These are phyloP conservation scores for Aegle marmelos DNA, from an alignment of 345 rosid genomes.

Conservation along the genomic window DNA sequence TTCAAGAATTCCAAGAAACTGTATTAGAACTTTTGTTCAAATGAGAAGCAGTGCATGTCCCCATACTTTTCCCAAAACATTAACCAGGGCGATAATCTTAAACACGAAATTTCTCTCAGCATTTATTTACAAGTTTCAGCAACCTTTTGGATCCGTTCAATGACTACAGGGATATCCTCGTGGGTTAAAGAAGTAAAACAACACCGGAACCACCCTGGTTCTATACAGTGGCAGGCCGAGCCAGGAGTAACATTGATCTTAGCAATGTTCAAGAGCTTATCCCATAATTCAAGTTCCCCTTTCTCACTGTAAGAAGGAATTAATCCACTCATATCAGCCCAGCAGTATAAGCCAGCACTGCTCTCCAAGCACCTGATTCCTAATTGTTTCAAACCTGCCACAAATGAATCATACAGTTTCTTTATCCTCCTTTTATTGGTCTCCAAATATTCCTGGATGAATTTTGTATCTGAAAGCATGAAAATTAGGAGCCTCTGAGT, in stretches of 20 bases:
- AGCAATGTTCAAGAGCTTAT: conserved; percentile 63
- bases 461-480: conserved; percentile 66
- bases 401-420: conserved; percentile 46
- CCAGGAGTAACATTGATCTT: conserved; percentile 90
- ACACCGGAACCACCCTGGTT: conserved; percentile 96
- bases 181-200: conserved; percentile 64
- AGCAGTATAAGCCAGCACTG: conserved; percentile 74
- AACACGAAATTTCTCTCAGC: conserved; percentile 1
- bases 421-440: conserved; percentile 56
- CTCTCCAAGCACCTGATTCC: conserved; percentile 64
- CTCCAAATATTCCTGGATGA: conserved; percentile 51
- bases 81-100: neutral
- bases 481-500: conserved; percentile 73
- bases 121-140: conserved; percentile 41
- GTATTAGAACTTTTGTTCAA: conserved; percentile 3
- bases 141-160: conserved; percentile 56
- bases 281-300: conserved; percentile 84
- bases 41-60: conserved; percentile 6
- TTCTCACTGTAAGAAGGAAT: conserved; percentile 69
- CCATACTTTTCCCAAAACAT: neutral
- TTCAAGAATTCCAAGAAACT: conserved; percentile 13
- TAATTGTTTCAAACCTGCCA: conserved; percentile 54
- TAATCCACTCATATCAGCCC: conserved; percentile 87
- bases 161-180: conserved; percentile 61
- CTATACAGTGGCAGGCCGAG: conserved; percentile 85